Evolutionary conservation across 2,329 filamentous ascomycete species (phyloP).

Genomic region (Falciphora oryzae): DNA sequence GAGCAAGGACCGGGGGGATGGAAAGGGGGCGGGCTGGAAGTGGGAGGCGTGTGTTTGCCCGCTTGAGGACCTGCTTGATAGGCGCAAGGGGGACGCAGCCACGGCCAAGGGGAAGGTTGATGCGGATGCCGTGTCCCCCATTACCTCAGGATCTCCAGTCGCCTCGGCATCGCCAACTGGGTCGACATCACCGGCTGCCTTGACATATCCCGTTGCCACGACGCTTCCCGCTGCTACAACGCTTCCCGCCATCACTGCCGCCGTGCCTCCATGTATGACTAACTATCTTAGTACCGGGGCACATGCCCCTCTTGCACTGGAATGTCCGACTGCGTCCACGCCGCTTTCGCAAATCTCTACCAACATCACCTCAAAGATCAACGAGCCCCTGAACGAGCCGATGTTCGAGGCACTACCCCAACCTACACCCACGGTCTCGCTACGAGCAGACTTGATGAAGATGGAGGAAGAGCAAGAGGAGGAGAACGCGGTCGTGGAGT

Average conservation of each 20-base stretch:
- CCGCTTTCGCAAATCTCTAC: not conserved
- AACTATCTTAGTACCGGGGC: no score
- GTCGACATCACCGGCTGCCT: no score
- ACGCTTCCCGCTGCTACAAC: not conserved
- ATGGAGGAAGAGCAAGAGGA: not conserved
- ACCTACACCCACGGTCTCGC: not conserved
- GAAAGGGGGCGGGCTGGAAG: not conserved
- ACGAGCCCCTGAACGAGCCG: not conserved
- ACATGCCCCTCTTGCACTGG: not conserved
- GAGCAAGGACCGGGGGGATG: not conserved
- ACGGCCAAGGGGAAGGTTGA: not conserved
- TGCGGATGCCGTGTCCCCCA: no score
- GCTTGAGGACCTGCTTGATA: constrained; percentile 5
- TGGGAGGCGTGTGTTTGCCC: constrained; percentile 11
- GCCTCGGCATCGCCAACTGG: no score
- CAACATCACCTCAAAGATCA: not conserved
- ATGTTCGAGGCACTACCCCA: not conserved
- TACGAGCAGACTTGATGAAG: not conserved
- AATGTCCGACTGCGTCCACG: not conserved
- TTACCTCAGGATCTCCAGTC: not conserved
- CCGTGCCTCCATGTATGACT: not conserved
- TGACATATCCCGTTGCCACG: not conserved
- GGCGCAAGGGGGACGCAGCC: not conserved
- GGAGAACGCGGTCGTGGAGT: not conserved
- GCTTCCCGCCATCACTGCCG: not conserved